Evolutionary conservation across 805 yeast species (phyloP).

Genomic region (Maudiozyma bulderi): DNA sequence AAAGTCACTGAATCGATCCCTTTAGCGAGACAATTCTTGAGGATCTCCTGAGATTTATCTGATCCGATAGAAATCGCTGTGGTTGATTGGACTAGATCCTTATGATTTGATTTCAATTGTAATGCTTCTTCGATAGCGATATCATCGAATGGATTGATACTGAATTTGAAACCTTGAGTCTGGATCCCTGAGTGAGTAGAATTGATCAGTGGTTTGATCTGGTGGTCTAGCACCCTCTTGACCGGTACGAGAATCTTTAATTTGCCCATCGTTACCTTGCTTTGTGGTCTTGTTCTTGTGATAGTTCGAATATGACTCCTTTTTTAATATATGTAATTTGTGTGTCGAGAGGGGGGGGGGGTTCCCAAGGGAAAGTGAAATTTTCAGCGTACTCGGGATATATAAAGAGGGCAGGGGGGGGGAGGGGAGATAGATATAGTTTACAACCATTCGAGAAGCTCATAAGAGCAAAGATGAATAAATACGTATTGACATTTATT

Average conservation of each 20-base stretch:
- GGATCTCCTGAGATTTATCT: constrained; percentile 73
- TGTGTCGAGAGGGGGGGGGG: not conserved
- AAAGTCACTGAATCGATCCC: constrained; percentile 86
- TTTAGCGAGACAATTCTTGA: constrained; percentile 86
- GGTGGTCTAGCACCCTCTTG: constrained; percentile 89
- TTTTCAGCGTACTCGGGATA: not conserved
- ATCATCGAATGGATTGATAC: constrained; percentile 95
- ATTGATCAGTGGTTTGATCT: constrained; percentile 86
- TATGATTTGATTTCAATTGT: constrained; percentile 36
- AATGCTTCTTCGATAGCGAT: constrained; percentile 95
- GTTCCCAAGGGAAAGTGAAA: not conserved
- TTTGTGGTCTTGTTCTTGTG: not conserved
- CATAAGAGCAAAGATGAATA: not conserved
- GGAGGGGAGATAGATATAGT: not conserved
- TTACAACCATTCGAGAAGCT: not conserved
- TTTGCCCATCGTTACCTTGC: not conserved
- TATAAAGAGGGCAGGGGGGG: not conserved
- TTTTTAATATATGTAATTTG: not conserved
- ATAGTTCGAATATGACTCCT: not conserved
- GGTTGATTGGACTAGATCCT: constrained; percentile 40
- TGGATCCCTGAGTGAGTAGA: constrained; percentile 71
- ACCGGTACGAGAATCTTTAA: constrained; percentile 73
- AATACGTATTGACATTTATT: constrained; percentile 8
- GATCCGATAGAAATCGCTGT: constrained; percentile 89
- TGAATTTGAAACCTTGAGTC: constrained; percentile 80